phyloP scores from a whole-genome alignment of 2,329 filamentous ascomycete species.

The Ophiosphaerella herpotricha region DNA sequence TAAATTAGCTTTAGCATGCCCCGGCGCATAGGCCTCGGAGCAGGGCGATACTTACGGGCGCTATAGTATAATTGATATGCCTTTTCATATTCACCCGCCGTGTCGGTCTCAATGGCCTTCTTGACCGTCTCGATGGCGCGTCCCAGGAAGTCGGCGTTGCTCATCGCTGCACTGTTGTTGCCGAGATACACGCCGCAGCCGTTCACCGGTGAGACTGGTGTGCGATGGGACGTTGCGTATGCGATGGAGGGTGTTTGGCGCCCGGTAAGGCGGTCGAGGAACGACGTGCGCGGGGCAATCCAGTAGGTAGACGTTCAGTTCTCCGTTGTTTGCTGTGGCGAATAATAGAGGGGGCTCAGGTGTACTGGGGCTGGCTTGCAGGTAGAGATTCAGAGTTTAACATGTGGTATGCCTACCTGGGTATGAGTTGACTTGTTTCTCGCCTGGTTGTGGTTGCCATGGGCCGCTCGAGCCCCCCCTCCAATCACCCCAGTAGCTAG shows the following conservation, averaged over 20 bases:
- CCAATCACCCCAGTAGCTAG: conserved; percentile 23
- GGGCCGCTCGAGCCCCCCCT: conserved; percentile 21
- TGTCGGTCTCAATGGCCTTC: conserved; percentile 96
- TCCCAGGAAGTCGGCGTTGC: conserved; percentile 94
- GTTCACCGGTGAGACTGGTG: neutral
- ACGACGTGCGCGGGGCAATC: conserved; percentile 17
- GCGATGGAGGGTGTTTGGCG: conserved; percentile 4
- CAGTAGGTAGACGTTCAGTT: neutral
- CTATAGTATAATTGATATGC: conserved; percentile 96
- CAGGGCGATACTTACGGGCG: conserved; percentile 52
- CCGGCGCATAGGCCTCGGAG: neutral
- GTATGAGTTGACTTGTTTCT: neutral
- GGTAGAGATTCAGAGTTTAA: neutral
- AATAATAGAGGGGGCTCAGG: no score
- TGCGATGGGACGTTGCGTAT: conserved; percentile 14
- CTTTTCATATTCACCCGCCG: conserved; percentile 93
- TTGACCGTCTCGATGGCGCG: conserved; percentile 96
- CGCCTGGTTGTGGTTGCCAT: conserved; percentile 14
- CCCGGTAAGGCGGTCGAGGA: conserved; percentile 14
- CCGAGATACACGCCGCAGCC: conserved; percentile 9
- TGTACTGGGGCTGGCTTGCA: no score
- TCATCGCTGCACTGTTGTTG: conserved; percentile 64
- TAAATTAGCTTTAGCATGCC: conserved; percentile 18
- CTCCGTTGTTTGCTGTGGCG: neutral
- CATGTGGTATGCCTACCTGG: neutral